These are phyloP conservation scores for Capsicum baccatum DNA, from an alignment of 257 asterid species.

Conservation along the genomic window DNA sequence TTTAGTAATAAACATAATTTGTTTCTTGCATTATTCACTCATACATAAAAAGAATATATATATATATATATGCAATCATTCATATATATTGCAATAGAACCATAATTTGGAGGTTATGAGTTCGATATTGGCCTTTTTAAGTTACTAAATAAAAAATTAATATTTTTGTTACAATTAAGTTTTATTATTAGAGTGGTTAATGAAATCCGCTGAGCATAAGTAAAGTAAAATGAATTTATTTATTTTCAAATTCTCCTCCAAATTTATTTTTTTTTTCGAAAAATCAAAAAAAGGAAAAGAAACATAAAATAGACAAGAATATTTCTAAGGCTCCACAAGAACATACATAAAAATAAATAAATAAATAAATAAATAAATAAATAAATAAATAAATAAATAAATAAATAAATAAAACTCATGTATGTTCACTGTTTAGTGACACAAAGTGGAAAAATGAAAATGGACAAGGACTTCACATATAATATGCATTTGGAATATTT, in stretches of 20 bases:
- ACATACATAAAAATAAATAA: neutral
- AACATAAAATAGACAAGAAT: slow-evolving; percentile 18
- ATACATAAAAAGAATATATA: neutral
- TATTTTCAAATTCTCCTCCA: neutral
- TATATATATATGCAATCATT: no score
- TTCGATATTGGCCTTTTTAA: no score
- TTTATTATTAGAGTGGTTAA: no score
- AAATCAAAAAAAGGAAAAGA: neutral
- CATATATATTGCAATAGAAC: no score
- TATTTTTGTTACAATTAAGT: no score
- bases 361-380: no score
- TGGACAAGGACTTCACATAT: neutral
- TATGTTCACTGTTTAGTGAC: neutral
- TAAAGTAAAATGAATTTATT: neutral
- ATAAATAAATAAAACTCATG: neutral
- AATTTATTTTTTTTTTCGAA: neutral
- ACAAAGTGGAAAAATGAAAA: slow-evolving; percentile 6
- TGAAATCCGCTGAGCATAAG: no score
- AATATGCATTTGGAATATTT: slow-evolving; percentile 21
- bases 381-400: neutral
- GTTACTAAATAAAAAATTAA: no score
- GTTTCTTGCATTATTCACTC: neutral
- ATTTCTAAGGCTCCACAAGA: neutral
- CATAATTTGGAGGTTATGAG: no score
- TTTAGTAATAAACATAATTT: neutral